Evolutionary conservation across 257 asterid species (phyloP), one percentile per base, ranked within the genome.

Genomic region (Jasminum sambac): DNA sequence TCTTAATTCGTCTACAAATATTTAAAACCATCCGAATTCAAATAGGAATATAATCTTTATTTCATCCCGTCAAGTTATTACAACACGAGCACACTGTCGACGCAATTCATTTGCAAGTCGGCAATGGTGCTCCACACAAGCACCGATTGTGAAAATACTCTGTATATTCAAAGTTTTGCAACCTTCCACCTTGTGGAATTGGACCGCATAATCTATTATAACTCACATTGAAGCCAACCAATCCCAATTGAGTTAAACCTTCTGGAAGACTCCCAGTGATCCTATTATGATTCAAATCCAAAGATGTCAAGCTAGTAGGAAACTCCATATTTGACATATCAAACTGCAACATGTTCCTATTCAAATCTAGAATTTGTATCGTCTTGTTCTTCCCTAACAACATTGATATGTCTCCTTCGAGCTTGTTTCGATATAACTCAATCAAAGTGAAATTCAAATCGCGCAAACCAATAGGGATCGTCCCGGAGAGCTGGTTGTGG

Each of bases 401-500:
- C 75, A 76, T 57, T 0, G 92, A 80, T 0, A 72, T 68, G 24
- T 82, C 96, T 0, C 97, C 96, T 67, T 70, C 81, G 7, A 91
- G 75, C 84, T 23, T 74, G 80, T 91, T 91, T 0, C 91, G 67
- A 0, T 89, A 77, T 11, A 89, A 61, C 41, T 78, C 82, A 5
- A 91, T 26, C n/a, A 5, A 0, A 0, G 78, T 63, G 23, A 91
- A 72, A 58, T 83, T 80, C 70, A 78, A 12, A 12, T 41, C 11
- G 0, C 83, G 86, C 63, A 79, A 69, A 0, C 79, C 72, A 42
- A 66, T 66, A 0, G 97, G 96, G 44, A 91, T 63, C 0, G 37
- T 21, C 13, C 96, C 96, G 0, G 83, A 72, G 38, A 91, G 79
- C 67, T 78, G 85, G 71, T 91, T 91, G 75, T 87, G 91, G 2